Evolutionary conservation across 305 asterid genomes (phyloP), one percentile per base, ranked within the genome.

Genomic region (Fraxinus ornus): DNA sequence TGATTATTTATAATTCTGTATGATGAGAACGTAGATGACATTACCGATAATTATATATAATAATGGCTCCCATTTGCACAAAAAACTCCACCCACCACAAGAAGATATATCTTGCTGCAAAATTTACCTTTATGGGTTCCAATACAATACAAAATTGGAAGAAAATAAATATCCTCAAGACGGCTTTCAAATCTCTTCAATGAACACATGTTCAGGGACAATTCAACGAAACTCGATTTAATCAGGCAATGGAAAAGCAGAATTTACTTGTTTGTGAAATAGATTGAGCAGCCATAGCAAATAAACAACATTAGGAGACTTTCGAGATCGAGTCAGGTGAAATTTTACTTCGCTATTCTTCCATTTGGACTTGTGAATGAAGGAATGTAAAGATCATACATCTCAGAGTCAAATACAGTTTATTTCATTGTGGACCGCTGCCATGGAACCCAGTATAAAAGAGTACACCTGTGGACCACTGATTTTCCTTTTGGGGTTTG

Each of bases 11-110:
- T 32, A 22, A 32, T 39, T 78, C 8, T 64, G 72, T 21, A 85
- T 37, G 79, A 68, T 39, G 81, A 82, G 81, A 82, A 37, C 39
- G 79, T 24, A 78, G 66, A 80, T 70, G 78, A 80, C 5, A 74
- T 62, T 39, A 37, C 62, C 39, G 84, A 39, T 37, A 60, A 79
- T 36, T 60, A 37, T 64, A 79, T 41, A 41, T 41, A 21, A 64
- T 19, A 79, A 36, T 66, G 32, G 13, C 60, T 21, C n/a, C 49
- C 32, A 36, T 78, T 37, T 21, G 72, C 71, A 19, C 28, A 60
- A 60, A 36, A 36, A 36, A 36, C 8, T 36, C 66, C 9, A 21
- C 66, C 66, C 21, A 57, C 66, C 66, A 15, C 19, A 55, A n/a
- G 0, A 17, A 52, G 66, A 55, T n/a, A 55, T 22, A 60, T 4